Base-by-base conservation (phyloP, 768 basidiomycete species). In the Tylopilus vinaceipallidus region DNA sequence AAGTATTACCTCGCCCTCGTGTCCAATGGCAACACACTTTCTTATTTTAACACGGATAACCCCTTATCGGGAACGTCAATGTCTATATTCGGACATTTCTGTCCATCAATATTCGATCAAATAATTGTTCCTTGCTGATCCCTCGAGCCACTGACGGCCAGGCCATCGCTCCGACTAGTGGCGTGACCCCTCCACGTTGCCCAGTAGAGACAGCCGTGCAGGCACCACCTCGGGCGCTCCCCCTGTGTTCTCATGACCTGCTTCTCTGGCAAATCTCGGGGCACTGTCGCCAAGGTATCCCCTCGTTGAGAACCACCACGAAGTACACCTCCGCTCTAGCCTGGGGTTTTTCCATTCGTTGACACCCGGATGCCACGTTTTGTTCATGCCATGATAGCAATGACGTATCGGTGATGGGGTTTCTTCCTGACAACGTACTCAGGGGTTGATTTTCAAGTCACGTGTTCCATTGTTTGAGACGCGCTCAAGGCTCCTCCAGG, bases 391-490 rank as follows among this genome's bases (percentile, higher is more conserved):
- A 19, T 38, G n/a, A 29, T 5, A 11, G 27, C 4, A 14, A 17
- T 45, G 33, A 34, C 23, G 43, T 45, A 22, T n/a, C n/a, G n/a
- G n/a, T n/a, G n/a, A n/a, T n/a, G n/a, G n/a, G n/a, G 16, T 33
- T 13, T 10, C 5, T 14, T 27, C 27, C 27, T 20, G 14, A n/a
- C 8, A 8, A 12, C n/a, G n/a, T n/a, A 24, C 10, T 32, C 53
- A 55, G 53, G 54, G 39, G 54, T 20, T 55, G 16, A 56, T 56
- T 56, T 56, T 56, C 34, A n/a, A n/a, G 19, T 56, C 54, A 55
- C 54, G 47, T 55, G 54, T 13, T 4, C 38, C 9, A 1, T 17
- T 33, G 1, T n/a, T n/a, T 32, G 10, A 19, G 24, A 45, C 50
- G 16, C 42, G 52, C n/a, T 9, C 6, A 34, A 16, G 33, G n/a